Base-by-base conservation (phyloP, 2,329 filamentous ascomycete species). In the Diaporthe eres region DNA sequence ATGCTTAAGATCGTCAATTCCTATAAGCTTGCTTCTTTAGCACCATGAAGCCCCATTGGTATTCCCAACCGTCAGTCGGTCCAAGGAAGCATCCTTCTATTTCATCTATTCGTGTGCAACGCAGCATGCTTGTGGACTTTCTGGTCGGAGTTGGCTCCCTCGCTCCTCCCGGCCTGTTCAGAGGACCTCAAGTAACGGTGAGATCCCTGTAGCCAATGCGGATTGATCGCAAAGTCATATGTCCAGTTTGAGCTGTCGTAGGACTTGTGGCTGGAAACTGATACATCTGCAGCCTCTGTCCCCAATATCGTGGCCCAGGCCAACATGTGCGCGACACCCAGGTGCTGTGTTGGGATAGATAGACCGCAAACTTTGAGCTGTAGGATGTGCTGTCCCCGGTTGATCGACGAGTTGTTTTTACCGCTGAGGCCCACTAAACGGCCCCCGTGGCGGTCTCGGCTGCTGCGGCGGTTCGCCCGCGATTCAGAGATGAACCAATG, bases 371-470 rank as follows among this genome's bases (percentile, higher is more conserved):
- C 15, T 63, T 63, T 72, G 55, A 57, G 19, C 13, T 34, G 55
- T 61, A 25, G 70, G 55, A 72, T 72, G 55, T 6, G 9, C 42
- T 39, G 1, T 53, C 57, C n/a, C 44, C 28, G 25, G 47, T 42
- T 53, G 71, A 72, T 63, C 71, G 47, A 39, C 57, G n/a, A n/a
- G 39, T 44, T 7, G 37, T 49, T 19, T 19, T 72, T 42, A 44
- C 55, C 71, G 71, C 71, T 19, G 71, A 55, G 71, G 31, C 71
- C 71, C 71, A 72, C 53, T 71, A 55, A 71, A 34, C 17, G 67
- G 34, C n/a, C 67, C 25, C 39, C 47, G 44, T 68, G 63, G 63
- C 63, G 63, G 63, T 68, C 44, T 68, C 63, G 63, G 63, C 63
- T 68, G 47, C 63, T 10, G 17, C 63, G 44, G 44, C 51, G 44